Evolutionary conservation across 257 asterid species (phyloP).

Genomic region (Solanum verrucosum): DNA sequence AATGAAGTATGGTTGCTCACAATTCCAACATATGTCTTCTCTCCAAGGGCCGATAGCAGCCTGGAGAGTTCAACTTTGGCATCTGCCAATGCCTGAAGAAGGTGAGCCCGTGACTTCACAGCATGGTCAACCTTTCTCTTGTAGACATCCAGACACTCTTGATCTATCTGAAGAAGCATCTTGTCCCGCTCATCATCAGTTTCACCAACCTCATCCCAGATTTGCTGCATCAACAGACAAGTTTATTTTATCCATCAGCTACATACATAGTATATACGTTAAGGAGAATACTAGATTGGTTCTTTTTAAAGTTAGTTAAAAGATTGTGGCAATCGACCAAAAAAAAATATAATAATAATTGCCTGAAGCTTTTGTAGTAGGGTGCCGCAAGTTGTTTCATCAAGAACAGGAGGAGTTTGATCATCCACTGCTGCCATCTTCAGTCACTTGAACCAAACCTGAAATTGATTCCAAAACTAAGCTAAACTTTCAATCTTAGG

Average conservation of each 20-base stretch:
- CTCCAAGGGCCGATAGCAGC: constrained; percentile 77
- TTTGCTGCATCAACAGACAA: constrained; percentile 45
- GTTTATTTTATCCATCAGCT: not conserved
- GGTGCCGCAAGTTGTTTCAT: constrained; percentile 70
- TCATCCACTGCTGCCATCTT: constrained; percentile 64
- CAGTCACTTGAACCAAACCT: constrained; percentile 11
- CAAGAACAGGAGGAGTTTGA: constrained; percentile 30
- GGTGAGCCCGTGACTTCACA: constrained; percentile 69
- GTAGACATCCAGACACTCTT: constrained; percentile 92
- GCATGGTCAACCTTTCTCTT: constrained; percentile 87
- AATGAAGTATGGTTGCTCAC: constrained; percentile 33
- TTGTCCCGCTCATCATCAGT: constrained; percentile 77
- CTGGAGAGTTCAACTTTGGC: constrained; percentile 87
- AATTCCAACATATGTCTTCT: constrained; percentile 59
- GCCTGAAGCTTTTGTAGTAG: constrained; percentile 83
- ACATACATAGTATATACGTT: not conserved
- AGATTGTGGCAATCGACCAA: not conserved
- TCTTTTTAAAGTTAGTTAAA: constrained; percentile 2
- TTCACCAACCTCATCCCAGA: constrained; percentile 98
- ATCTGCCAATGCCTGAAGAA: constrained; percentile 84
- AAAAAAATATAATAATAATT: constrained; percentile 1
- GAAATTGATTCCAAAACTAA: not conserved
- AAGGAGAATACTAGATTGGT: not conserved
- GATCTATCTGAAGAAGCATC: constrained; percentile 85
- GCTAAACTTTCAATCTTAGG: not conserved